Base-by-base conservation (phyloP, 139 green algal genomes). In the Chlorella sp. region DNA sequence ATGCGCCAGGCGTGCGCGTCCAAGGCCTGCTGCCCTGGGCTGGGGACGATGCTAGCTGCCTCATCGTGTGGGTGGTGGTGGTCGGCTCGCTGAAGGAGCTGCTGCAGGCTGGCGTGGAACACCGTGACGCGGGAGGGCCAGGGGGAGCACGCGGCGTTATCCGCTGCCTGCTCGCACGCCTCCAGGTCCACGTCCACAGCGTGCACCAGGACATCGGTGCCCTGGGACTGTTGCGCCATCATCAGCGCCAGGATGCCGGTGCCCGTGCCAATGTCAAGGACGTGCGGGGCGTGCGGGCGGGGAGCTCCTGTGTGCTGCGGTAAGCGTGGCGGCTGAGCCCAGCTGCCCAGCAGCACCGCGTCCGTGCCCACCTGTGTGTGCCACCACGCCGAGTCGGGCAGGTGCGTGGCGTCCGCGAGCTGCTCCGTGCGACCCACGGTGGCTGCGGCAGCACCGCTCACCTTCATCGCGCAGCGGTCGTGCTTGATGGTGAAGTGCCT, bases 321-420 rank as follows among this genome's bases (percentile, higher is more conserved):
- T n/a, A n/a, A n/a, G n/a, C n/a, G n/a, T n/a, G 77, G 62, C 0
- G 77, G 77, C 20, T 55, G 34, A 27, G 71, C 71, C 76, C 76
- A 86, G 20, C 68, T 49, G 29, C 76, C 80, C 0, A 86, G 70
- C 17, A 86, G 74, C 76, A 86, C 80, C 0, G 76, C 70, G 51
- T 86, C 80, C 2, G 80, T 86, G 22, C 76, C 74, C 33, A 85
- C 64, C 74, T 79, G 65, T n/a, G n/a, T n/a, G n/a, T n/a, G n/a
- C n/a, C n/a, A n/a, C n/a, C n/a, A n/a, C n/a, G n/a, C n/a, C n/a
- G n/a, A n/a, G n/a, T n/a, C n/a, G n/a, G n/a, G n/a, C n/a, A n/a
- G n/a, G n/a, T n/a, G n/a, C n/a, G n/a, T n/a, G n/a, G n/a, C n/a
- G n/a, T n/a, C n/a, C n/a, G n/a, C n/a, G n/a, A n/a, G n/a, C n/a